phyloP scores from a whole-genome alignment of 768 basidiomycete genomes.

The Pleurotus pulmonarius region DNA sequence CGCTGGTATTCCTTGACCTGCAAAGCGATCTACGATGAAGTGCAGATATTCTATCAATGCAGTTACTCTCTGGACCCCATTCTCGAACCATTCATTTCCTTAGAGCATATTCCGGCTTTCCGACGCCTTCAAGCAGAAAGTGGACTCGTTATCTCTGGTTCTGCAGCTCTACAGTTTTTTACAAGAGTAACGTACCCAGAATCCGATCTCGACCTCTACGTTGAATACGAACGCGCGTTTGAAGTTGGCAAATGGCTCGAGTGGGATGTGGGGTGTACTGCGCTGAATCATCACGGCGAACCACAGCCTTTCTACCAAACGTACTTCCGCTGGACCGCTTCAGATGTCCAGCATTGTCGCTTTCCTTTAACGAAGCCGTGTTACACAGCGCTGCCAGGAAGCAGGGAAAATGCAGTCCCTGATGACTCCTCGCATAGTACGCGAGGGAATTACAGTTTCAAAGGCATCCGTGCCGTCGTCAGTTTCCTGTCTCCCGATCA shows the following conservation, averaged over 20 bases:
- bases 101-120: constrained; percentile 22
- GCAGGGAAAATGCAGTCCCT: not conserved
- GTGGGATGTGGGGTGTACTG: constrained; percentile 9
- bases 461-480: not conserved
- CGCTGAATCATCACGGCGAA: not conserved
- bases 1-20: constrained; percentile 19
- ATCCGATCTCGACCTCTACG: constrained; percentile 51
- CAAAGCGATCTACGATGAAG: not conserved
- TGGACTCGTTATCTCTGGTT: constrained; percentile 48
- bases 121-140: constrained; percentile 38
- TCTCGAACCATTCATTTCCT: constrained; percentile 31
- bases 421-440: not conserved
- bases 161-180: constrained; percentile 49
- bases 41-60: constrained; percentile 11
- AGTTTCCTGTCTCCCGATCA: not conserved
- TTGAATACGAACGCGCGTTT: constrained; percentile 23
- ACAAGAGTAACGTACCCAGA: constrained; percentile 37
- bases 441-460: not conserved
- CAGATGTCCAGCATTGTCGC: too few relatives aligned
- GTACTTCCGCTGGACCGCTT: too few relatives aligned
- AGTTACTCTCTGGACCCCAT: constrained; percentile 32
- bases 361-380: not conserved
- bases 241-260: constrained; percentile 33
- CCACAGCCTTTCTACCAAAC: too few relatives aligned
- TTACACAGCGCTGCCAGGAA: not conserved